These are phyloP conservation scores for Linum tenue DNA, from an alignment of 345 rosid genomes.

Conservation along the genomic window DNA sequence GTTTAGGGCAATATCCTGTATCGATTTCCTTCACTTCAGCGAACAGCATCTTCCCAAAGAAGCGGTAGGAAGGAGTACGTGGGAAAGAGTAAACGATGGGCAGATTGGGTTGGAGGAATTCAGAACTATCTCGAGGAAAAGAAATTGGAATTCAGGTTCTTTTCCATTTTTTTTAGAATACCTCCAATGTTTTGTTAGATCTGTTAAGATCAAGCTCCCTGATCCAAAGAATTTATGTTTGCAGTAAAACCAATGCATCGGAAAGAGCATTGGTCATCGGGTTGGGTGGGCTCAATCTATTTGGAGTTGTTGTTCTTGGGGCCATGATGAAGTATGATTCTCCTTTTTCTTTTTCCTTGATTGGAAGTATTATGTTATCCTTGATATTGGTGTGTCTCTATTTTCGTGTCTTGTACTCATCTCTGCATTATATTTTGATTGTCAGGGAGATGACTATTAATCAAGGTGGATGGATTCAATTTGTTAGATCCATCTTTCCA, in stretches of 20 bases:
- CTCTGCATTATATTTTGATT: constrained; percentile 15
- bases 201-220: constrained; percentile 13
- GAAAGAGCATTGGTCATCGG: constrained; percentile 87
- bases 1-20: constrained; percentile 84
- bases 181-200: constrained; percentile 4
- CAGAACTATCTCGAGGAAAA: constrained; percentile 72
- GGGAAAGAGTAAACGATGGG: constrained; percentile 50
- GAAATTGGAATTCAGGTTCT: constrained; percentile 82
- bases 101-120: constrained; percentile 66
- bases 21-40: constrained; percentile 89
- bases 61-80: constrained; percentile 74
- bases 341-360: constrained; percentile 5
- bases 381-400: constrained; percentile 3
- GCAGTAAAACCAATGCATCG: constrained; percentile 60
- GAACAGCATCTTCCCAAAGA: constrained; percentile 70
- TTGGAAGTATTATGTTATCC: neutral
- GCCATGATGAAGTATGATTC: constrained; percentile 61
- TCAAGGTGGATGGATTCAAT: constrained; percentile 52
- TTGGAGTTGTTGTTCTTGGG: constrained; percentile 82
- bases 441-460: constrained; percentile 50
- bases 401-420: constrained; percentile 15
- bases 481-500: constrained; percentile 68
- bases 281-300: constrained; percentile 80
- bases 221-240: constrained; percentile 14
- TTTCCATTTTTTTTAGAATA: constrained; percentile 8